These are phyloP conservation scores for Retiboletus flavoniger DNA, from an alignment of 1,284 basidiomycete genomes.

Conservation along the genomic window DNA sequence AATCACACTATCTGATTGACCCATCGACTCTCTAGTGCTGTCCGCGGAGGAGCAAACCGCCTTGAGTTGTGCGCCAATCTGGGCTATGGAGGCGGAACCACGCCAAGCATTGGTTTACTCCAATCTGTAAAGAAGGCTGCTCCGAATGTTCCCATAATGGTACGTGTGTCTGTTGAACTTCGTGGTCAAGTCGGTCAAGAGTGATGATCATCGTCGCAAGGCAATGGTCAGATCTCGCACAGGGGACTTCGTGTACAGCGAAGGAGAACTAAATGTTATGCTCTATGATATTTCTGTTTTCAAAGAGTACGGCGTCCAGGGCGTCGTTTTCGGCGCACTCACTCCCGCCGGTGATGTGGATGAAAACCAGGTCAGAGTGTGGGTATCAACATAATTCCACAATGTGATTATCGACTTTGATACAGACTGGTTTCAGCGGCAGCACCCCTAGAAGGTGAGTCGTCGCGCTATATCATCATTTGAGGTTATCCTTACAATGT, in stretches of 20 bases:
- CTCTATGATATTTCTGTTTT: conserved; percentile 65
- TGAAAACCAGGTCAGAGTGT: conserved; percentile 52
- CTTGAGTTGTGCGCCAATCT: conserved; percentile 79
- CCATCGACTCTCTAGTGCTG: conserved; percentile 48
- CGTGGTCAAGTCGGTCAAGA: not conserved
- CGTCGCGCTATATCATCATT: not conserved
- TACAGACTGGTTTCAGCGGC: conserved; percentile 59
- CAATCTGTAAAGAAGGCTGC: conserved; percentile 50
- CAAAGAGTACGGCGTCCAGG: conserved; percentile 54
- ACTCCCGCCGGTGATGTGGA: conserved; percentile 61
- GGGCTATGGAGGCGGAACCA: conserved; percentile 72
- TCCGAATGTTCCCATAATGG: conserved; percentile 65
- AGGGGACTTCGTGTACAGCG: conserved; percentile 74
- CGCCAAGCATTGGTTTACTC: conserved; percentile 71
- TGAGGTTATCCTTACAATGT: conserved; percentile 1
- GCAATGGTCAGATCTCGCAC: conserved; percentile 75
- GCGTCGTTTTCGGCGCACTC: conserved; percentile 72
- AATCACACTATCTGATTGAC: conserved; percentile 9
- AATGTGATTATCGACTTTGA: conserved; percentile 3
- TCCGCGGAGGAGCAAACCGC: conserved; percentile 65
- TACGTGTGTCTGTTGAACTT: conserved; percentile 38
- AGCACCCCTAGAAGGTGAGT: conserved; percentile 58
- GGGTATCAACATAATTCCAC: conserved; percentile 9
- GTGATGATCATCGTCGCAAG: conserved; percentile 38
- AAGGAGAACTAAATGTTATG: conserved; percentile 68